phyloP scores from a whole-genome alignment of 441 rosid genomes.

The Pelargonium citronellum region DNA sequence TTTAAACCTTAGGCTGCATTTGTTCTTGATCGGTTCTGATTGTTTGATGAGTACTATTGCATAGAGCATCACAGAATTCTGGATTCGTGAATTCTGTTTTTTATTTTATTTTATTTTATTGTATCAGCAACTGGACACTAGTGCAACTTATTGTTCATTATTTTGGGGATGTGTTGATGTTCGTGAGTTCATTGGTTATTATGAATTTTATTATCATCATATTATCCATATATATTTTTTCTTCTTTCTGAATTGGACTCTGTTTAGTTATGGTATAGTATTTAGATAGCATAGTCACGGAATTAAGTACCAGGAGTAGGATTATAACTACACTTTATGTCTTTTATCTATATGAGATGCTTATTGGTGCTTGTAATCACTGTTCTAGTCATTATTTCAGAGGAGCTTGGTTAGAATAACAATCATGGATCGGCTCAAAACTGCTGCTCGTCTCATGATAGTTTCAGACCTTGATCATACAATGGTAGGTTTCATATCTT shows the following conservation, averaged over 20 bases:
- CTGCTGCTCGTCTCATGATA: conserved; percentile 67
- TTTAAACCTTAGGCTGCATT: not conserved
- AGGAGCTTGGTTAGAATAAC: conserved; percentile 3
- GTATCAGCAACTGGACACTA: not conserved
- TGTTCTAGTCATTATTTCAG: not conserved
- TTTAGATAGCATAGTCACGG: not conserved
- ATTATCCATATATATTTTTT: not conserved
- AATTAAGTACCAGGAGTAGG: not conserved
- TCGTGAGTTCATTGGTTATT: not conserved
- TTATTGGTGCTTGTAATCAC: not conserved
- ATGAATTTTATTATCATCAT: not conserved
- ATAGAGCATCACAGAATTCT: not conserved
- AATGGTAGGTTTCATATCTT: conserved; percentile 43
- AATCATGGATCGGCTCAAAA: conserved; percentile 54
- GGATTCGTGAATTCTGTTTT: not conserved
- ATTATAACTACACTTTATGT: not conserved
- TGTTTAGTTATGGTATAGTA: not conserved
- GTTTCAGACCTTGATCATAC: conserved; percentile 95
- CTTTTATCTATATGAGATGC: not conserved
- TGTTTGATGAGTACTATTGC: not conserved
- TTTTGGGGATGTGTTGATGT: not conserved
- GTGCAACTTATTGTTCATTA: not conserved
- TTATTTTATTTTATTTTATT: not conserved
- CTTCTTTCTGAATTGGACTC: not conserved
- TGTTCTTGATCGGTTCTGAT: not conserved